These are phyloP conservation scores for Candida dendrica DNA, from an alignment of 805 yeast genomes.

Conservation along the genomic window DNA sequence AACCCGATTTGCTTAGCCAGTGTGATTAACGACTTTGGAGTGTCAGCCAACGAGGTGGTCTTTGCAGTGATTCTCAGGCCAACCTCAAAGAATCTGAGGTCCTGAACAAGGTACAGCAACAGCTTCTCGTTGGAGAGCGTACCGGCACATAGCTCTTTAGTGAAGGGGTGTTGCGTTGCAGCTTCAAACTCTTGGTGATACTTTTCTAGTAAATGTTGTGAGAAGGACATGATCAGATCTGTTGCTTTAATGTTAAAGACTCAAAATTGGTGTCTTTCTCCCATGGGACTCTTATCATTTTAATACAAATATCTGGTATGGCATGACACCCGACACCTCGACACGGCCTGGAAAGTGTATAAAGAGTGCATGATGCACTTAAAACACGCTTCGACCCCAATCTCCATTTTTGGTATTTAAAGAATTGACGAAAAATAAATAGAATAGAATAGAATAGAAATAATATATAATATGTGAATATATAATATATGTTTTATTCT, in stretches of 20 bases:
- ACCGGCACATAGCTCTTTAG: conserved; percentile 40
- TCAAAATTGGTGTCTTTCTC: too few species aligned
- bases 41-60: conserved; percentile 36
- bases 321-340: too few species aligned
- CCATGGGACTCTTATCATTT: too few species aligned
- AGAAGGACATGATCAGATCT: background rate
- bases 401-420: too few species aligned
- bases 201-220: conserved; percentile 20
- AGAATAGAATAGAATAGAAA: too few species aligned
- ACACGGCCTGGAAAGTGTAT: too few species aligned
- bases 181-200: conserved; percentile 8
- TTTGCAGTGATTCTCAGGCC: conserved; percentile 38
- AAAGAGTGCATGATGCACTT: too few species aligned
- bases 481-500: too few species aligned
- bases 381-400: too few species aligned
- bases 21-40: conserved; percentile 27
- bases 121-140: conserved; percentile 33
- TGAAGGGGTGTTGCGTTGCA: conserved; percentile 33
- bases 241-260: background rate
- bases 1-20: conserved; percentile 46
- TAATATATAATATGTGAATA: too few species aligned
- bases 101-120: conserved; percentile 41
- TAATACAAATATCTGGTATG: too few species aligned
- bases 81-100: conserved; percentile 37
- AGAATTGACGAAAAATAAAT: too few species aligned